Conservation (phyloP, 2,329 filamentous ascomycete species). For the Colletotrichum shisoi region DNA sequence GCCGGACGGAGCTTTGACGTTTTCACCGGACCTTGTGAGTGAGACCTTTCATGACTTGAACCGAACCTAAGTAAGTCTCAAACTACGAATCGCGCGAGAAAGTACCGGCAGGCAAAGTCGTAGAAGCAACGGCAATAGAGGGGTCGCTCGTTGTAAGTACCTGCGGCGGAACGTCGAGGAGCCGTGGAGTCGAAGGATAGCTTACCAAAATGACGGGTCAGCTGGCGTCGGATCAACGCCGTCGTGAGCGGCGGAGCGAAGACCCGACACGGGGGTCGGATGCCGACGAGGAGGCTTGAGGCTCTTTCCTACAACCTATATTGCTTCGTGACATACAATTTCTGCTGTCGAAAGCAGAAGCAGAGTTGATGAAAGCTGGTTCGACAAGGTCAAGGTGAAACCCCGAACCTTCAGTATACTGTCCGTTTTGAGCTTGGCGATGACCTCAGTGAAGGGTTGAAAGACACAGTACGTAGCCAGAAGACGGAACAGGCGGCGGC, state of each 20-base stretch:
- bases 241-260: neutral
- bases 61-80: neutral
- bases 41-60: slow-evolving; percentile 13
- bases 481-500: slow-evolving; percentile 1
- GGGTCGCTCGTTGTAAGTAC: slow-evolving; percentile 7
- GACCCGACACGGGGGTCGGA: slow-evolving; percentile 1
- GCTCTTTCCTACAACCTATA: neutral
- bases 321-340: neutral
- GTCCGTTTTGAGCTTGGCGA: slow-evolving; percentile 5
- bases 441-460: slow-evolving; percentile 7
- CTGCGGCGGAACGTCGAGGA: slow-evolving; percentile 20
- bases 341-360: neutral
- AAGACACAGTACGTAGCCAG: slow-evolving; percentile 4
- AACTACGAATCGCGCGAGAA: slow-evolving; percentile 7
- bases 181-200: slow-evolving; percentile 30
- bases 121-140: neutral
- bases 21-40: neutral
- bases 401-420: neutral
- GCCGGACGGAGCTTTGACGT: slow-evolving; percentile 20
- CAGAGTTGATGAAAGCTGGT: neutral
- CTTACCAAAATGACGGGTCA: slow-evolving; percentile 30
- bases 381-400: neutral
- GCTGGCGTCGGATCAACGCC: slow-evolving; percentile 17
- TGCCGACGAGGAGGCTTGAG: slow-evolving; percentile 2
- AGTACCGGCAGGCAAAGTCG: slow-evolving; percentile 4